Evolutionary conservation across 2,329 filamentous ascomycete species (phyloP), one percentile per base, ranked within the genome.

Genomic region (Chlorencoelia australis): DNA sequence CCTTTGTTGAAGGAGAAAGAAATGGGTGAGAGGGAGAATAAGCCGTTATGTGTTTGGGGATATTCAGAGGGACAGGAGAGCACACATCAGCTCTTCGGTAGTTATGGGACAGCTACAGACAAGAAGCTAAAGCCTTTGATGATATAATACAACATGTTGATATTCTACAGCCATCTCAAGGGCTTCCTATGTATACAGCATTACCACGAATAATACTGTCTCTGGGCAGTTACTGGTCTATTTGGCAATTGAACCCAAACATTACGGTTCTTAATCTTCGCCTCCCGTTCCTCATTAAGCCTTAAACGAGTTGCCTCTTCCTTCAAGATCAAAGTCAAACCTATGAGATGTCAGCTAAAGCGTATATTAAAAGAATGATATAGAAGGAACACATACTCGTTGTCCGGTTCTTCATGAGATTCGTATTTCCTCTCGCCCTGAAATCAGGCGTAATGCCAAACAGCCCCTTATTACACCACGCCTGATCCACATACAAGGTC

Each of bases 171-270:
- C n/a, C n/a, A n/a, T n/a, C n/a, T n/a, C n/a, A n/a, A n/a, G n/a
- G n/a, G n/a, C n/a, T n/a, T n/a, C n/a, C n/a, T n/a, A n/a, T n/a
- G n/a, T 31, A 20, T 20, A 31, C 13, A n/a, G 15, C 30, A 41
- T 17, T 79, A 96, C 89, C 89, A 98, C 43, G 82, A 76, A 62
- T 93, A 93, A 60, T 91, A 93, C 56, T 86, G 89, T 50, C 83
- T 74, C 66, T 95, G 88, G 22, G 79, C 79, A 43, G 80, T 79
- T 37, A 98, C 70, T 5, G 82, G 83, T 43, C 88, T 76, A 59
- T 95, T 85, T 6, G 89, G 89, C 35, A 96, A 65, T 51, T 88
- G 85, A 9, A 82, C 73, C 89, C 89, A 95, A 11, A 89, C 76
- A 45, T 84, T 83, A 43, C 78, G 73, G 54, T 78, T 78, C 37